A percentile compares a stretch with the other conserved stretches of the same genome.
These are phyloP conservation scores for Acer negundo DNA, from an alignment of 345 rosid genomes.

Conservation along the genomic window DNA sequence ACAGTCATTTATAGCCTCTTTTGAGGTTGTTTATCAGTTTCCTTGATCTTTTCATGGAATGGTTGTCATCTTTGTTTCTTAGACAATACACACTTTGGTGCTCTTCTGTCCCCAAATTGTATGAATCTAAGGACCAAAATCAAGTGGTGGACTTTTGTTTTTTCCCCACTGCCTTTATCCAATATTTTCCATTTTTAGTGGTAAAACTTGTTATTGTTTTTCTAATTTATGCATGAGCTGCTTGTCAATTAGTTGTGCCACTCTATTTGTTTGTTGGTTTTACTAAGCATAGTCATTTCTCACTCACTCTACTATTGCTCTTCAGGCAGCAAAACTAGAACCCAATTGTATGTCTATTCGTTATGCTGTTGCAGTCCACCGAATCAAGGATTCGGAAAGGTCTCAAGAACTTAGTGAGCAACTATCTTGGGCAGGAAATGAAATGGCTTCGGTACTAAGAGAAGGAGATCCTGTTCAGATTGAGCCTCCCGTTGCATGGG, in stretches of 20 bases:
- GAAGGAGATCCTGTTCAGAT: conserved; percentile 86
- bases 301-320: conserved; percentile 16
- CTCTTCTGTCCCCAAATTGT: background rate
- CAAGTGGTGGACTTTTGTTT: background rate
- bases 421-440: conserved; percentile 90
- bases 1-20: conserved; percentile 44
- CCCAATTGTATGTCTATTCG: conserved; percentile 93
- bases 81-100: background rate
- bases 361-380: conserved; percentile 86
- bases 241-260: background rate
- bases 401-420: conserved; percentile 90
- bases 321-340: conserved; percentile 90
- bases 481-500: conserved; percentile 84
- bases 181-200: background rate
- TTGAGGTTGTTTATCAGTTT: conserved; percentile 59
- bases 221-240: conserved; percentile 11
- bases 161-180: background rate
- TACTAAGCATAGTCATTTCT: conserved; percentile 10
- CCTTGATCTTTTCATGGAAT: conserved; percentile 33
- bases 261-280: background rate
- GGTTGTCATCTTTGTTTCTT: conserved; percentile 20
- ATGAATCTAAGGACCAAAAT: background rate
- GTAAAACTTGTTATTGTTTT: conserved; percentile 10
- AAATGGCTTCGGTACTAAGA: conserved; percentile 93
- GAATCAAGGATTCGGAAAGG: conserved; percentile 92